These are phyloP conservation scores for Paralagenidium karlingii DNA, from an alignment of 352 stramenopile genomes.

Conservation along the genomic window DNA sequence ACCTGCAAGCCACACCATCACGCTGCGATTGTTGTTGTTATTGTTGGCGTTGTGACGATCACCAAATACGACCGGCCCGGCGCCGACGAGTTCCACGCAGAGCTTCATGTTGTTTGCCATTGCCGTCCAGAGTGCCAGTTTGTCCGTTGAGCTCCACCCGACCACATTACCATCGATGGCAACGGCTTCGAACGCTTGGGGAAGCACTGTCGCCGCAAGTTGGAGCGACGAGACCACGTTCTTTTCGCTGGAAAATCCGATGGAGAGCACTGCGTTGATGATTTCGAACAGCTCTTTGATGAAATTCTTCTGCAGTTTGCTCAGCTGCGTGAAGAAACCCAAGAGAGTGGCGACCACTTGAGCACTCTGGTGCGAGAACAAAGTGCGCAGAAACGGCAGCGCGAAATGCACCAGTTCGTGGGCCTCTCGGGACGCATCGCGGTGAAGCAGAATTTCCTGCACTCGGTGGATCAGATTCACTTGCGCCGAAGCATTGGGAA, in stretches of 20 bases:
- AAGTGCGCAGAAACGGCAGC: conserved; percentile 24
- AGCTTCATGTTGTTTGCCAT: conserved; percentile 30
- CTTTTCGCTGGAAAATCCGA: conserved; percentile 64
- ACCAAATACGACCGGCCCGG: conserved; percentile 12
- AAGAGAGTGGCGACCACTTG: conserved; percentile 37
- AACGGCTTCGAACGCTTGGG: conserved; percentile 17
- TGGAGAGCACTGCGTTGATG: conserved; percentile 40
- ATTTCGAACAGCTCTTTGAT: conserved; percentile 31
- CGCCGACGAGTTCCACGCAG: conserved; percentile 19
- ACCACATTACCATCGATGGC: conserved; percentile 1
- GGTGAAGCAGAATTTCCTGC: conserved; percentile 47
- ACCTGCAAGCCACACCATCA: conserved; percentile 29
- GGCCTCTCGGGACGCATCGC: conserved; percentile 25
- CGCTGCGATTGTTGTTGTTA: conserved; percentile 33
- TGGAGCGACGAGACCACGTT: conserved; percentile 47
- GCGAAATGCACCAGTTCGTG: conserved; percentile 23
- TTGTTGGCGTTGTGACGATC: background rate
- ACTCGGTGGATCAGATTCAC: conserved; percentile 39
- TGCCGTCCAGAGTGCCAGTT: conserved; percentile 17
- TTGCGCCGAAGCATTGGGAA: conserved; percentile 27
- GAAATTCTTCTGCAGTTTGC: conserved; percentile 10
- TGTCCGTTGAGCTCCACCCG: conserved; percentile 2
- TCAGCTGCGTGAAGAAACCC: conserved; percentile 24
- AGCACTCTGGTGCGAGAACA: conserved; percentile 46
- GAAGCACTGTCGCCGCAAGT: conserved; percentile 17